Base-by-base conservation (phyloP, 345 rosid species). In the Heritiera littoralis region DNA sequence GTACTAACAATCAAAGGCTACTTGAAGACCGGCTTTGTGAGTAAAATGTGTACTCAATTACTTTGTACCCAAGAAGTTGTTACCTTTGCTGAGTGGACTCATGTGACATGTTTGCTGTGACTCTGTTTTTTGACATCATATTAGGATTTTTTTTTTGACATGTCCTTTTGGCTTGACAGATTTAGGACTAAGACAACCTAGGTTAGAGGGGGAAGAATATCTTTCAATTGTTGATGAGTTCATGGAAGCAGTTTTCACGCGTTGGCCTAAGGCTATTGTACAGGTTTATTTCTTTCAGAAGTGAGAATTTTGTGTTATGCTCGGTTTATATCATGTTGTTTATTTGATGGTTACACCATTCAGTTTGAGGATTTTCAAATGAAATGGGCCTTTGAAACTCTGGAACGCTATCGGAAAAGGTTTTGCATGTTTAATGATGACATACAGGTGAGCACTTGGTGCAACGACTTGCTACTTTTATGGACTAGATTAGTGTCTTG, bases 371-470 rank as follows among this genome's bases (percentile, higher is more conserved):
- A 96, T 87, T 96, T 96, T 80, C 99, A 96, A 88, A 89, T 93
- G 83, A 96, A 94, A 88, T 96, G 99, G 99, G 99, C 99, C 23
- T 96, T 94, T 82, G 97, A 91, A 87, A 96, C 99, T 55, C 84
- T 94, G 84, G 84, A 92, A 78, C 91, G 98, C 77, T 96, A 96
- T 81, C 91, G 95, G 32, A 88, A 86, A 80, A 91, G 81, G 84
- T 94, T 96, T 80, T 94, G 97, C 89, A 94, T 96, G 99, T 96
- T 96, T 86, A 96, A 96, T 82, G 99, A 92, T 87, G 99, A 96
- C 84, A 83, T 96, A 80, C 99, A 96, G 97, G 99, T 92, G 81
- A 70, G 67, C 65, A 72, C 79, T 72, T 74, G 73, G 68, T 72
- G 52, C 65, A 28, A 56, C 46, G 69, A 69, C 17, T 40, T 82